phyloP scores from a whole-genome alignment of 768 basidiomycete species.

The Naganishia antarctica region DNA sequence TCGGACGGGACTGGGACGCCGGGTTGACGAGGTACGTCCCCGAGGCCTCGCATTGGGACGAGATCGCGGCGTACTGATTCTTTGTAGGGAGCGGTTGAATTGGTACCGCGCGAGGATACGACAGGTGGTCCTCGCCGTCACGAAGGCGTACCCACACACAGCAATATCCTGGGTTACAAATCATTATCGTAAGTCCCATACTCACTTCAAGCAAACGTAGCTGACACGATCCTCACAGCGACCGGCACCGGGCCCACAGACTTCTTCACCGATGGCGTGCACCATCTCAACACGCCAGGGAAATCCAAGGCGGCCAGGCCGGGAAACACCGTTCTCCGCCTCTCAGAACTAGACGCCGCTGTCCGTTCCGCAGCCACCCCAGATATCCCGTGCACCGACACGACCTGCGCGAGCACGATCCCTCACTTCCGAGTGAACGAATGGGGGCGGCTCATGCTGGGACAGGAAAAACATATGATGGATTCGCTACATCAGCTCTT shows the following conservation, averaged over 20 bases:
- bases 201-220: background rate
- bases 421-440: too few relatives aligned
- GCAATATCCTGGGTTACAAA: conserved; percentile 31
- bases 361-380: conserved; percentile 24
- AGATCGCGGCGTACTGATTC: too few relatives aligned
- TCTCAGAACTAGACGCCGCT: conserved; percentile 27
- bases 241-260: conserved; percentile 26
- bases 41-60: too few relatives aligned
- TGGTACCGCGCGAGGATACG: conserved; percentile 31
- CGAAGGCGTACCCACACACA: conserved; percentile 25
- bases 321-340: conserved; percentile 26
- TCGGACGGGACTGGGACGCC: conserved; percentile 19
- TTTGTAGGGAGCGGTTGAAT: conserved; percentile 27
- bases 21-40: conserved; percentile 26
- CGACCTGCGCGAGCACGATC: too few relatives aligned
- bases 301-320: background rate
- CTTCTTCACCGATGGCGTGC: conserved; percentile 30
- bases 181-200: conserved; percentile 30
- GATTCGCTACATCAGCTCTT: conserved; percentile 30
- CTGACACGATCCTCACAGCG: too few relatives aligned
- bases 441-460: conserved; percentile 33
- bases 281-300: conserved; percentile 14
- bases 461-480: conserved; percentile 29
- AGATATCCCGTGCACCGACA: too few relatives aligned
- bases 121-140: conserved; percentile 13